These are phyloP conservation scores for Solanum bulbocastanum DNA, from an alignment of 257 asterid genomes.

Conservation along the genomic window DNA sequence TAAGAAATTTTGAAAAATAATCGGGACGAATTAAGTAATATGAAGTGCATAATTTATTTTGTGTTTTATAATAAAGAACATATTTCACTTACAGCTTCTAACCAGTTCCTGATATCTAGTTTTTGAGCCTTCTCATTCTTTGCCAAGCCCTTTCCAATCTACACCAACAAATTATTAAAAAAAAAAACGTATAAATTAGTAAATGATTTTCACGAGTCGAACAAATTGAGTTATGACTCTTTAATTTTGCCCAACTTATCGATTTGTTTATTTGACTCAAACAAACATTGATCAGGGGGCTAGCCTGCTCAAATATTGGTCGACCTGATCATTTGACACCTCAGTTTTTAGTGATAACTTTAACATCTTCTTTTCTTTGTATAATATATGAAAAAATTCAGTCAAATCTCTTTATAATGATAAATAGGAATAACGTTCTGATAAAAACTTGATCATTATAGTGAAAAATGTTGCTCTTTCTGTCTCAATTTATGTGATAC, in stretches of 20 bases:
- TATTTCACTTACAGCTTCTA: slow-evolving; percentile 21
- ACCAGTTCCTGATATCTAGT: slow-evolving; percentile 6
- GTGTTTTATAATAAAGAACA: background rate
- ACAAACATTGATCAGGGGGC: background rate
- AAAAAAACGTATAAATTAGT: background rate
- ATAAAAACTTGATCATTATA: no score
- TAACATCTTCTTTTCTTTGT: background rate
- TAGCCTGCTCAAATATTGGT: background rate
- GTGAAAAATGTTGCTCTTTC: no score
- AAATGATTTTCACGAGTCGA: background rate
- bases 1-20: no score
- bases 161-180: background rate
- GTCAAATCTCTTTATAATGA: no score
- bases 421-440: no score
- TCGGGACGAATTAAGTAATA: background rate
- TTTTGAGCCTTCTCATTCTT: slow-evolving; percentile 15
- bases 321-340: background rate
- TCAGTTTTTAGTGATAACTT: no score
- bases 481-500: no score
- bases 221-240: background rate
- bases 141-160: slow-evolving; percentile 25
- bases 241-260: background rate
- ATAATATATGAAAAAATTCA: background rate
- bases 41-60: background rate
- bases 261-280: background rate